A percentile compares a stretch with the other conserved stretches of the same genome.
phyloP scores from a whole-genome alignment of 371 early-diverging fungal species.

The Phascolomyces articulosus region DNA sequence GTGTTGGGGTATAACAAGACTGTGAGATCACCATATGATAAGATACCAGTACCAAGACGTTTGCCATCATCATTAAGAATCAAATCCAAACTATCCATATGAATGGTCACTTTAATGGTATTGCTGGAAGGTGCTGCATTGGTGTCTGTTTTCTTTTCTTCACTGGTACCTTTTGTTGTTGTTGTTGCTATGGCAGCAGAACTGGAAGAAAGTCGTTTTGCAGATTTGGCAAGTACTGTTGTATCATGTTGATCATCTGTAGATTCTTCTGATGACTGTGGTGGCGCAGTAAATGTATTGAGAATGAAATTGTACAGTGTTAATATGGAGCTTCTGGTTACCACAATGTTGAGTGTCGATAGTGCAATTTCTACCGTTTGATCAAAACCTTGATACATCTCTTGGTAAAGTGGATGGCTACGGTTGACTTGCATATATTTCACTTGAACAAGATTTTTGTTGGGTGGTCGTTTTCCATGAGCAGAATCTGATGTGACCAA shows the following conservation, averaged over 20 bases:
- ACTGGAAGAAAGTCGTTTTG: background rate
- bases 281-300: conserved; percentile 65
- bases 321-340: conserved; percentile 74
- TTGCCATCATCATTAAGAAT: conserved; percentile 66
- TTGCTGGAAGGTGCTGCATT: background rate
- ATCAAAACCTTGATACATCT: conserved; percentile 61
- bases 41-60: conserved; percentile 62
- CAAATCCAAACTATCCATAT: conserved; percentile 68
- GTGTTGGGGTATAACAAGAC: conserved; percentile 53
- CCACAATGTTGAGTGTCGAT: conserved; percentile 70
- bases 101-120: conserved; percentile 65
- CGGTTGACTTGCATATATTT: conserved; percentile 63
- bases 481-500: conserved; percentile 63
- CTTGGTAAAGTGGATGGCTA: conserved; percentile 60
- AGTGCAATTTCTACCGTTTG: conserved; percentile 72
- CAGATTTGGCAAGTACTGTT: background rate
- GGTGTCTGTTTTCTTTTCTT: background rate
- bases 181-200: background rate
- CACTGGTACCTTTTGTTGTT: background rate
- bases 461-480: conserved; percentile 1
- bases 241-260: background rate
- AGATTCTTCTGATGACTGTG: background rate
- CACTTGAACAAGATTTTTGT: conserved; percentile 57
- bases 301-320: conserved; percentile 79
- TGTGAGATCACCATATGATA: conserved; percentile 61